Evolutionary conservation across 306 rosid species (phyloP), one percentile per base, ranked within the genome.

Genomic region (Echinosophora koreensis): DNA sequence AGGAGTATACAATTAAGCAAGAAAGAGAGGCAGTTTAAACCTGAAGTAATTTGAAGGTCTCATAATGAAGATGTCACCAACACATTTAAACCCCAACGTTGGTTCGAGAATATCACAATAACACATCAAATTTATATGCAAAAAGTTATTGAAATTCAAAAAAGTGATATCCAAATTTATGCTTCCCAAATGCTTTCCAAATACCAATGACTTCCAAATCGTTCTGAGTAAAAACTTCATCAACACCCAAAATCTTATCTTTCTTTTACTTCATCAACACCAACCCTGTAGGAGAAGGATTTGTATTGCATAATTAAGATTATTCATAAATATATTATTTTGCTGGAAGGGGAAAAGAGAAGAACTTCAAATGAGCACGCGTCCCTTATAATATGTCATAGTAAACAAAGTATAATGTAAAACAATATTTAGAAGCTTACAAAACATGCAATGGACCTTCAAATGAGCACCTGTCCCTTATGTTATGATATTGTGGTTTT

Each of bases 51-150:
- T 22, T 22, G 22, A 22, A 22, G 22, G 22, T 22, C 22, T 22
- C 22, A 22, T 22, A 22, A 22, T 22, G 22, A 22, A 22, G 22
- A 22, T 85, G 79, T 97, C 98, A 56, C 98, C 97, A 15, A 94
- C 91, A 55, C 98, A 92, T 83, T 94, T 94, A 67, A 94, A 94
- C 83, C 97, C 98, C 66, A 92, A 75, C 30, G 78, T 85, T 50
- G 98, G 97, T 84, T 94, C 97, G 42, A 93, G 92, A 56, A 89
- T 74, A 76, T 79, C 83, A 66, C 74, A 81, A 97, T 90, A 71
- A 61, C 84, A 87, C 28, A 74, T 71, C 30, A 83, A 71, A 69
- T 32, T 51, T 59, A 86, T 69, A 59, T 22, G 22, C 73, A 46
- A 54, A 76, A 17, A 61, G 52, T 18, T 37, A 79, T 30, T 57